Evolutionary conservation across 2,329 filamentous ascomycete species (phyloP).

Genomic region (Exophiala calicioides): DNA sequence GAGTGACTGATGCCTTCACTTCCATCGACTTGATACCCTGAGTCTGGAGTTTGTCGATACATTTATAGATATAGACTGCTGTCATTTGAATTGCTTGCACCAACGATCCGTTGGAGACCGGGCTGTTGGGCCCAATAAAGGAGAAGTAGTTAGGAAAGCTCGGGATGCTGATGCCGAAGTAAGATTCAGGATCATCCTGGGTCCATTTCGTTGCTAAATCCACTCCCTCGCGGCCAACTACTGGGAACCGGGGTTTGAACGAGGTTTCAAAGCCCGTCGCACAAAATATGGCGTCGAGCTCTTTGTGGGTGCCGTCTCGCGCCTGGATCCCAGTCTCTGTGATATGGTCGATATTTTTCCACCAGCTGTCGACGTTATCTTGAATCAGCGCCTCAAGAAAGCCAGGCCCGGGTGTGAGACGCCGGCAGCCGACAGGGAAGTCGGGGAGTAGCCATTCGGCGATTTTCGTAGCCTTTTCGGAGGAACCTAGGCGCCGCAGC

Average conservation of each 20-base stretch:
- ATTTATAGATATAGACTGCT: conserved; percentile 34
- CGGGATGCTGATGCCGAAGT: conserved; percentile 29
- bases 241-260: conserved; percentile 38
- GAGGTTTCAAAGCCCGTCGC: conserved; percentile 44
- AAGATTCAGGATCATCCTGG: conserved; percentile 30
- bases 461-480: no score
- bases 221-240: conserved; percentile 37
- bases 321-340: conserved; percentile 30
- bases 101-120: conserved; percentile 32
- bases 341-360: conserved; percentile 22
- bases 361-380: conserved; percentile 41
- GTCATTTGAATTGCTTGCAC: conserved; percentile 29
- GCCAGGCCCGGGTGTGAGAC: conserved; percentile 21
- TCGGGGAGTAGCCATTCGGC: neutral
- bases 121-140: conserved; percentile 36
- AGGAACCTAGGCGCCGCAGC: no score
- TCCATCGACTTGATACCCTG: conserved; percentile 18
- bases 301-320: conserved; percentile 36
- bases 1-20: conserved; percentile 9
- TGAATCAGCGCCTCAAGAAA: conserved; percentile 37
- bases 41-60: conserved; percentile 20
- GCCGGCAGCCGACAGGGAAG: conserved; percentile 4
- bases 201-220: conserved; percentile 33
- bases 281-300: conserved; percentile 40
- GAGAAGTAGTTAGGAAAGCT: conserved; percentile 39